Conservation (phyloP, 805 yeast species). For the Ogataea neopini region DNA sequence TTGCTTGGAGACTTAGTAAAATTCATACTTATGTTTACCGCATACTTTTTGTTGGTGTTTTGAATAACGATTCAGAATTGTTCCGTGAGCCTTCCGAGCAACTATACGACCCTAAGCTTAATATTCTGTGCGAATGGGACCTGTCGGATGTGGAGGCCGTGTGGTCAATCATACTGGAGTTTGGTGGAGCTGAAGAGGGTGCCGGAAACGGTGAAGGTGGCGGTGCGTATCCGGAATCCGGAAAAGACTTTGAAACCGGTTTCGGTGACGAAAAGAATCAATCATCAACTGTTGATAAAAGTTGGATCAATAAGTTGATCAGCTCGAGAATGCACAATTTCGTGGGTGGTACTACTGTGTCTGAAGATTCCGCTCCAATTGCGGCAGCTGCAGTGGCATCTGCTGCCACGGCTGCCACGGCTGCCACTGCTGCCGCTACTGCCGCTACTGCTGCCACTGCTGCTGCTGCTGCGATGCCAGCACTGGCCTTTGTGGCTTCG, state of each 20-base stretch:
- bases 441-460: not conserved
- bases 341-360: not conserved
- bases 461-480: not conserved
- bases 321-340: conserved; percentile 6
- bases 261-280: not conserved
- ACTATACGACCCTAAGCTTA: conserved; percentile 5
- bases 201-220: not conserved
- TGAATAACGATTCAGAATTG: conserved; percentile 10
- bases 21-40: conserved; percentile 18
- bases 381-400: not conserved
- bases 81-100: conserved; percentile 10
- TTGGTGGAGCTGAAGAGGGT: not conserved
- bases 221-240: not conserved
- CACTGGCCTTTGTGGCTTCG: not conserved
- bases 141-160: conserved; percentile 5
- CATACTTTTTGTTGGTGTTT: not conserved
- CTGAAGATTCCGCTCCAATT: not conserved
- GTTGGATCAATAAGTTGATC: conserved; percentile 18
- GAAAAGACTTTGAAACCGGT: not conserved
- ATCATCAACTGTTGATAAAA: conserved; percentile 9
- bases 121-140: conserved; percentile 9
- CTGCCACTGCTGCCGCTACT: not conserved
- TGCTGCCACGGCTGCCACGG: not conserved
- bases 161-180: not conserved
- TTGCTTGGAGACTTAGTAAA: conserved; percentile 26